Percentiles rank a stretch among this genome's conserved stretches.
phyloP scores from a whole-genome alignment of 805 yeast genomes.

The Saccharomycopsis lassenensis region DNA sequence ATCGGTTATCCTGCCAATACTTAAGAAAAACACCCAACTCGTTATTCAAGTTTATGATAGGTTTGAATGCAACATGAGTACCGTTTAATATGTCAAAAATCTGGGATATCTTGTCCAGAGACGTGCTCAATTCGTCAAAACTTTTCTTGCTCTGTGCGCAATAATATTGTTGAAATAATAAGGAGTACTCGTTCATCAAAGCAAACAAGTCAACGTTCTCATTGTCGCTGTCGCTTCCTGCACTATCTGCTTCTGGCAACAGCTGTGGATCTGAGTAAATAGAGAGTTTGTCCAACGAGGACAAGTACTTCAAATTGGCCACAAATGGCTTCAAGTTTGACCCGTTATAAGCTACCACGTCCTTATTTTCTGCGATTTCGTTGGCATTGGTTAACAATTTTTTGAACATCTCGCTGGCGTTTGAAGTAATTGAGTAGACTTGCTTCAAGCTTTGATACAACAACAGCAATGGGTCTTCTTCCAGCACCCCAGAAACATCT shows the following conservation, averaged over 20 bases:
- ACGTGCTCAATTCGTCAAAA: neutral
- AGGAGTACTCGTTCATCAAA: constrained; percentile 11
- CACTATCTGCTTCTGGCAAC: neutral
- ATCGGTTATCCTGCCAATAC: constrained; percentile 16
- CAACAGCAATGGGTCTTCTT: too few species aligned
- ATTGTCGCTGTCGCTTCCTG: neutral
- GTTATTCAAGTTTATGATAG: constrained; percentile 2
- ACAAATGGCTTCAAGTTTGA: constrained; percentile 10
- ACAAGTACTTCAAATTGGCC: constrained; percentile 8
- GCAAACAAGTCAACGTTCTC: constrained; percentile 9
- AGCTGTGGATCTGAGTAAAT: constrained; percentile 2
- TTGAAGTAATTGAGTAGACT: too few species aligned
- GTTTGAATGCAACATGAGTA: constrained; percentile 11
- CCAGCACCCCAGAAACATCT: too few species aligned
- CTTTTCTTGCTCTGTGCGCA: constrained; percentile 1
- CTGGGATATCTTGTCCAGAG: neutral
- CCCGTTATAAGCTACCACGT: constrained; percentile 8
- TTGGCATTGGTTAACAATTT: neutral
- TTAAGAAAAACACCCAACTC: constrained; percentile 15
- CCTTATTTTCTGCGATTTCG: constrained; percentile 1
- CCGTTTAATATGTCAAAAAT: constrained; percentile 15
- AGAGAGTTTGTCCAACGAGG: constrained; percentile 10
- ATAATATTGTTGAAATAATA: constrained; percentile 4
- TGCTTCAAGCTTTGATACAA: too few species aligned
- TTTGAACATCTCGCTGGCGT: too few species aligned